Percentiles rank a stretch among this genome's conserved stretches.
These are phyloP conservation scores for Erysimum cheiranthoides DNA, from an alignment of 345 rosid genomes.

Conservation along the genomic window DNA sequence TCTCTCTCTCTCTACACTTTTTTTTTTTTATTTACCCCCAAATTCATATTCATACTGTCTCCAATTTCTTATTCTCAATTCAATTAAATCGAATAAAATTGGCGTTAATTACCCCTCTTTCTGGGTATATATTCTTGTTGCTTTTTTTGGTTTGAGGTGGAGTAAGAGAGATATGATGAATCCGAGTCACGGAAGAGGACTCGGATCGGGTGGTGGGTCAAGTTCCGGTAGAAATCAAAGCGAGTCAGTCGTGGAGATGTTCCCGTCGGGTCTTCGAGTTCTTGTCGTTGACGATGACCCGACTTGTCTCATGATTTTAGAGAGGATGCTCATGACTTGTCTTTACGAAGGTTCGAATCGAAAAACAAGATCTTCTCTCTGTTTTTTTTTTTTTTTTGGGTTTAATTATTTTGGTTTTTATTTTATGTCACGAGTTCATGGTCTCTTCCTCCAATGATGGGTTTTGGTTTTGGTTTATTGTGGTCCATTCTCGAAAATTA, in stretches of 20 bases:
- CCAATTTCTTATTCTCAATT: constrained; percentile 24
- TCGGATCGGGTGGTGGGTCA: constrained; percentile 65
- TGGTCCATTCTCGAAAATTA: constrained; percentile 41
- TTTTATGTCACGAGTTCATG: constrained; percentile 15
- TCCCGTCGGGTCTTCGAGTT: constrained; percentile 86
- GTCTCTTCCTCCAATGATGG: constrained; percentile 30
- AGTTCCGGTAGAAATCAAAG: constrained; percentile 56
- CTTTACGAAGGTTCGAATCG: constrained; percentile 70
- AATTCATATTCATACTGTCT: constrained; percentile 43
- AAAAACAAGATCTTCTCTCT: constrained; percentile 28
- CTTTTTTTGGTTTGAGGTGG: background rate
- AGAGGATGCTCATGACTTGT: constrained; percentile 88
- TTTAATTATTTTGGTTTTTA: too few species aligned
- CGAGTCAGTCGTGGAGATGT: constrained; percentile 57
- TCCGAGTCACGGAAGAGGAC: constrained; percentile 69
- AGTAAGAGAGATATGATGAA: constrained; percentile 55
- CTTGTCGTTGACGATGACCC: constrained; percentile 97
- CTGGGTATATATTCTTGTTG: constrained; percentile 25
- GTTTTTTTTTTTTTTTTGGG: background rate
- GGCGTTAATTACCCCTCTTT: constrained; percentile 16
- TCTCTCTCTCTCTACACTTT: constrained; percentile 33
- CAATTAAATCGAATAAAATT: constrained; percentile 20
- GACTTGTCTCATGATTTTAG: constrained; percentile 90
- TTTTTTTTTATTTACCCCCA: constrained; percentile 39
- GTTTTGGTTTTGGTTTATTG: constrained; percentile 35